Conservation (phyloP, 495 filamentous ascomycete species). For the Penicillium fimorum region DNA sequence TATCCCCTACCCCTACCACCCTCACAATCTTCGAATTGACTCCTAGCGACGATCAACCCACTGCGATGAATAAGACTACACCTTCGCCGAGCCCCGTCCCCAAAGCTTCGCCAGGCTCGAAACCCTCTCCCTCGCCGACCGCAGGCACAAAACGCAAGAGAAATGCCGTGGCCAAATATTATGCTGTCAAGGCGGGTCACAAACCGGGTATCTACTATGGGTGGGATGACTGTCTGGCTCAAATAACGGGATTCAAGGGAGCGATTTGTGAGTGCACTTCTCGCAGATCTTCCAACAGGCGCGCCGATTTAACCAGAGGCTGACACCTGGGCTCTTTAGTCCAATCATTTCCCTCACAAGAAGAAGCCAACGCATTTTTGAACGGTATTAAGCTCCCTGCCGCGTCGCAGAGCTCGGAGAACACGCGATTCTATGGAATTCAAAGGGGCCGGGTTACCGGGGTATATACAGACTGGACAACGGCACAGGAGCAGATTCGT, state of each 20-base stretch:
- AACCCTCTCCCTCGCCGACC: slow-evolving; percentile 38
- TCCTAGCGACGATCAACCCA: background rate
- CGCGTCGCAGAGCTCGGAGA: slow-evolving; percentile 25
- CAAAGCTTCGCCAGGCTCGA: slow-evolving; percentile 30
- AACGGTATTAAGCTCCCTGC: slow-evolving; percentile 53
- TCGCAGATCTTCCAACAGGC: background rate
- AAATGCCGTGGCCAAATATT: slow-evolving; percentile 65
- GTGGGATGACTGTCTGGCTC: slow-evolving; percentile 77
- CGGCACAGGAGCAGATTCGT: slow-evolving; percentile 70
- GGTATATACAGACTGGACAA: slow-evolving; percentile 86
- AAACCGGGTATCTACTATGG: slow-evolving; percentile 82
- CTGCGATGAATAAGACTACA: slow-evolving; percentile 36
- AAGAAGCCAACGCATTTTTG: slow-evolving; percentile 77
- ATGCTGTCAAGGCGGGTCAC: slow-evolving; percentile 77
- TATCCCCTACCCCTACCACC: background rate
- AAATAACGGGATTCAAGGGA: slow-evolving; percentile 82
- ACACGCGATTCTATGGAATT: slow-evolving; percentile 74
- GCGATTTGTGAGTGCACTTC: slow-evolving; percentile 65
- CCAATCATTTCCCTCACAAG: slow-evolving; percentile 75
- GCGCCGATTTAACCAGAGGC: slow-evolving; percentile 2
- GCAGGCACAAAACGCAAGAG: slow-evolving; percentile 66
- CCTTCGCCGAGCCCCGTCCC: slow-evolving; percentile 40
- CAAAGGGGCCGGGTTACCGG: slow-evolving; percentile 77
- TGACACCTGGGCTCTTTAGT: slow-evolving; percentile 46
- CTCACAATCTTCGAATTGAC: background rate